Base-by-base conservation (phyloP, 306 rosid species). In the Lotus japonicus region DNA sequence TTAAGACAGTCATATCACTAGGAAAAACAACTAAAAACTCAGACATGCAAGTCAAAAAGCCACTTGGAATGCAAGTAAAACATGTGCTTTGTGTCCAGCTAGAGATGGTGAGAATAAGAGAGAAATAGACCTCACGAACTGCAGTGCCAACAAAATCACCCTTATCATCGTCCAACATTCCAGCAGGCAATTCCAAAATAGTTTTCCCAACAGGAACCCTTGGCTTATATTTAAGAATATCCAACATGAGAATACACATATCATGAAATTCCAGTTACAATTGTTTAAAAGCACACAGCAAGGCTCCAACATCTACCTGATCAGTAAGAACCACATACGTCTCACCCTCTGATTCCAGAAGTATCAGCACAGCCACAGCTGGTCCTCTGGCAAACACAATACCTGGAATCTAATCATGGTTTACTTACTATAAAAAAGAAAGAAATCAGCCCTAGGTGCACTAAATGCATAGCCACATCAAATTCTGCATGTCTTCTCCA, bases 301-400 rank as follows among this genome's bases (percentile, higher is more conserved):
- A 11, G 60, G 59, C 57, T 66, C 66, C 49, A 45, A 45, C 31
- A 48, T 57, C 43, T 39, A 92, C 98, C 96, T 92, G 98, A 71
- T 92, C 88, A 9, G 98, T 88, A 76, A 92, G 94, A 78, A 92
- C 90, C 58, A 87, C 97, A 66, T 86, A 92, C 46, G 88, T 86
- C 83, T 88, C 89, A 38, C 86, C 92, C 61, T 79, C 96, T 5
- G 96, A 88, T 53, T 86, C 88, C 76, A 92, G 72, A 77, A 89
- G 98, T 56, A 92, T 85, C 72, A 92, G 80, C 69, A 89, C 81
- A 12, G 97, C 84, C 33, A 88, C 97, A 70, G 97, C 97, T 33
- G 98, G 94, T 80, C 98, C 97, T 73, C 98, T 81, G 12, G 98
- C 96, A 86, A 92, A 92, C 58, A 90, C 97, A 59, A 90, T 84